Percentiles rank a stretch among this genome's conserved stretches.
phyloP scores from a whole-genome alignment of 2,329 filamentous ascomycete species.

The Colletotrichum gigasporum region DNA sequence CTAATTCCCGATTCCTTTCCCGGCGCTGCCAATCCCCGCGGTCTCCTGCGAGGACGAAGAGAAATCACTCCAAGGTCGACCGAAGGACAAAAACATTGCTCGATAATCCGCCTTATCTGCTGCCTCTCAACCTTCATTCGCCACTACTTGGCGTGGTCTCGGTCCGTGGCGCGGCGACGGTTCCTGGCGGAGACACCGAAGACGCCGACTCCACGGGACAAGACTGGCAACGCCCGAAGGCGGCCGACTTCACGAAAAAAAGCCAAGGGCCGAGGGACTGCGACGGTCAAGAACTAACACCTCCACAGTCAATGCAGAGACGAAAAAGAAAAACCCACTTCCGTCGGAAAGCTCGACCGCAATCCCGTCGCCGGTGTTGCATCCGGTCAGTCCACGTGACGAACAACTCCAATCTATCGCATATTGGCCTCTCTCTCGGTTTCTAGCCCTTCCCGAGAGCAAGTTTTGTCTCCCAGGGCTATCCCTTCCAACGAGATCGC shows the following conservation, averaged over 20 bases:
- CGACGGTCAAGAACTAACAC: too few species aligned
- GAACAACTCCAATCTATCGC: not conserved
- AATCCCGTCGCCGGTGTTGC: not conserved
- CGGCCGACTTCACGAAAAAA: not conserved
- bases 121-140: not conserved
- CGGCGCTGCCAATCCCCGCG: not conserved
- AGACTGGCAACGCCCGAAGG: too few species aligned
- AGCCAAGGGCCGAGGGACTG: too few species aligned
- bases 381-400: not conserved
- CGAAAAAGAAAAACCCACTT: not conserved
- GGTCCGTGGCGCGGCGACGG: too few species aligned
- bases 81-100: not conserved
- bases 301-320: too few species aligned
- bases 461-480: not conserved
- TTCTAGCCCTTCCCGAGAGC: not conserved
- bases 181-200: too few species aligned
- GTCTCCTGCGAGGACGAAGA: not conserved
- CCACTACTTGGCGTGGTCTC: not conserved
- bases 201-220: too few species aligned
- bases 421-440: not conserved
- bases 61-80: not conserved
- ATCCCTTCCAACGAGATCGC: not conserved
- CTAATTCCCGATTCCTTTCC: not conserved
- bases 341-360: not conserved
- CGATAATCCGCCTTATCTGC: not conserved